Evolutionary conservation across 306 rosid species (phyloP).

Genomic region (Acacia acuminata): DNA sequence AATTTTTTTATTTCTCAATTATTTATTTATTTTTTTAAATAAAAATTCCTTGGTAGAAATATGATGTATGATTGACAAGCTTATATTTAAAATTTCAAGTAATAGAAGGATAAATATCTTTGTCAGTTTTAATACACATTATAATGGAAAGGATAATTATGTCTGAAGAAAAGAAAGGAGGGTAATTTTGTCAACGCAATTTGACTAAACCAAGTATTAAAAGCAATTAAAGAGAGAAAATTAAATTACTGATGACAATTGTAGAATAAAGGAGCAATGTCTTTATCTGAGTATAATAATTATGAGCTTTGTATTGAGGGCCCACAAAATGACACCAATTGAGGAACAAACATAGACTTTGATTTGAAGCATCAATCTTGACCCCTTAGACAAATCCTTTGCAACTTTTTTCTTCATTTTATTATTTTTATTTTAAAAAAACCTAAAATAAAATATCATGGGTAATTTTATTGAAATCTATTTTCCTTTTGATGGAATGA

Average conservation of each 20-base stretch:
- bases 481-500: background rate
- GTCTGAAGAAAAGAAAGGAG: constrained; percentile 1
- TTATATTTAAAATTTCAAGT: background rate
- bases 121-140: too few species aligned
- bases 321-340: constrained; percentile 38
- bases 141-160: background rate
- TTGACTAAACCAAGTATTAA: constrained; percentile 14
- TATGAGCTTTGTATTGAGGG: constrained; percentile 24
- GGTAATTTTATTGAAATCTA: background rate
- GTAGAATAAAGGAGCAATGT: constrained; percentile 24
- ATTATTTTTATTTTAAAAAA: background rate
- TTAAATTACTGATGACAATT: background rate
- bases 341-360: constrained; percentile 39
- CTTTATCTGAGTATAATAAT: constrained; percentile 37
- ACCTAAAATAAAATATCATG: background rate
- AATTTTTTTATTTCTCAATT: background rate
- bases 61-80: background rate
- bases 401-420: constrained; percentile 1
- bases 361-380: constrained; percentile 53
- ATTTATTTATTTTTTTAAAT: background rate
- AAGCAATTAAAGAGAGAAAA: background rate
- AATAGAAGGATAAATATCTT: background rate
- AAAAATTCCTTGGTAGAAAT: background rate
- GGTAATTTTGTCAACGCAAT: constrained; percentile 27
- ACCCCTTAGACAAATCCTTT: constrained; percentile 25